A percentile compares a stretch with the other conserved stretches of the same genome.
phyloP scores from a whole-genome alignment of 1,284 basidiomycete genomes.

The Austroboletus novae-zelandiae region DNA sequence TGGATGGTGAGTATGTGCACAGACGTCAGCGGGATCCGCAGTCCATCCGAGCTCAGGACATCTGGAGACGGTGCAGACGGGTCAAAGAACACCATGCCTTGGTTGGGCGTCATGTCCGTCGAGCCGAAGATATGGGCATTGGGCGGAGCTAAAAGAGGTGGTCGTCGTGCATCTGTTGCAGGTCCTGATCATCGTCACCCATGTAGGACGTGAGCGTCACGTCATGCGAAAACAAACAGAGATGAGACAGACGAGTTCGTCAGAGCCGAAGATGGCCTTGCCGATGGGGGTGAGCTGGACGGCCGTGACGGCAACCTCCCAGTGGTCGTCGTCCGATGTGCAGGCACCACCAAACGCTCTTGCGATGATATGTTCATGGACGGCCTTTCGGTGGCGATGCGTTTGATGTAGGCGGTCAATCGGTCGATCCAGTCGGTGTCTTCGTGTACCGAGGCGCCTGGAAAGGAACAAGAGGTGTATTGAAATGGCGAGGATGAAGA shows the following conservation, averaged over 20 bases:
- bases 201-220: background rate
- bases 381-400: conserved; percentile 48
- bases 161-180: conserved; percentile 86
- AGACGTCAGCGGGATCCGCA: conserved; percentile 27
- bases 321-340: conserved; percentile 58
- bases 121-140: conserved; percentile 56
- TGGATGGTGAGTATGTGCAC: conserved; percentile 72
- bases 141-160: conserved; percentile 67
- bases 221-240: background rate
- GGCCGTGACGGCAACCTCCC: conserved; percentile 75
- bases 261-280: conserved; percentile 58
- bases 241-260: conserved; percentile 23
- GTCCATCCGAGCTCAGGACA: background rate
- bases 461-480: background rate
- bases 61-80: conserved; percentile 1
- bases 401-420: conserved; percentile 56
- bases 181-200: conserved; percentile 39
- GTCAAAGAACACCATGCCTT: conserved; percentile 66
- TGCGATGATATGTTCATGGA: conserved; percentile 74
- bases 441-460: conserved; percentile 67
- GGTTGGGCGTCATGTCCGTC: conserved; percentile 56
- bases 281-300: conserved; percentile 67
- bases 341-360: conserved; percentile 73
- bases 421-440: conserved; percentile 71
- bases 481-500: no score